Evolutionary conservation across 805 yeast genomes (phyloP).

Genomic region (Saccharomycopsis synnaedendra): DNA sequence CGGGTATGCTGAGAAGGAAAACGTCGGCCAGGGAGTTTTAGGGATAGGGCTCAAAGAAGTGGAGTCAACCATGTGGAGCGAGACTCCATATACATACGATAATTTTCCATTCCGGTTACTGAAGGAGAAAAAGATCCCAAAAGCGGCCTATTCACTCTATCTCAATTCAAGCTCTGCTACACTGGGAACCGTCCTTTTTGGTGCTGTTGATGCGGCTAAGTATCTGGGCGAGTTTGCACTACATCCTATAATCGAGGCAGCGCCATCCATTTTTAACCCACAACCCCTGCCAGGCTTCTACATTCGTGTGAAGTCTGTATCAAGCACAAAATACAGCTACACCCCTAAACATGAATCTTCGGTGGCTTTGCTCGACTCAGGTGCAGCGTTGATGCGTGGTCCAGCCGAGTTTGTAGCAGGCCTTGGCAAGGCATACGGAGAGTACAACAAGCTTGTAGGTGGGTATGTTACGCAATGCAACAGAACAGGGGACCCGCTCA

Average conservation of each 20-base stretch:
- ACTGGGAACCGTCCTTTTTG: conserved; percentile 34
- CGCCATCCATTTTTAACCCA: neutral
- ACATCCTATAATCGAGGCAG: conserved; percentile 15
- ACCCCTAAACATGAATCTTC: conserved; percentile 15
- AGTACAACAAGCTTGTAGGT: neutral
- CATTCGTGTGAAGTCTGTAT: neutral
- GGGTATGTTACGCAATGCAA: conserved; percentile 2
- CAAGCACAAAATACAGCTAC: neutral
- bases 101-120: conserved; percentile 23
- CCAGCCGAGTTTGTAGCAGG: conserved; percentile 25
- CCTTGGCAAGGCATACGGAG: conserved; percentile 15
- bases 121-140: conserved; percentile 28
- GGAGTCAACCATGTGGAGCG: neutral
- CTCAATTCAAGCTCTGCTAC: conserved; percentile 22
- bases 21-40: neutral
- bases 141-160: conserved; percentile 34
- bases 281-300: conserved; percentile 17
- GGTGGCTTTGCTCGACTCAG: conserved; percentile 40
- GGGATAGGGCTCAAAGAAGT: neutral
- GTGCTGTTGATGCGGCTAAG: conserved; percentile 41
- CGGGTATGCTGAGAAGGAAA: conserved; percentile 4
- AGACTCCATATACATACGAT: conserved; percentile 9
- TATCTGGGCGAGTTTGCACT: conserved; percentile 31
- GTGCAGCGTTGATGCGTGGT: conserved; percentile 39
- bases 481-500: conserved; percentile 8